Base-by-base conservation (phyloP, 768 basidiomycete species). In the Hygrocybe punicea region DNA sequence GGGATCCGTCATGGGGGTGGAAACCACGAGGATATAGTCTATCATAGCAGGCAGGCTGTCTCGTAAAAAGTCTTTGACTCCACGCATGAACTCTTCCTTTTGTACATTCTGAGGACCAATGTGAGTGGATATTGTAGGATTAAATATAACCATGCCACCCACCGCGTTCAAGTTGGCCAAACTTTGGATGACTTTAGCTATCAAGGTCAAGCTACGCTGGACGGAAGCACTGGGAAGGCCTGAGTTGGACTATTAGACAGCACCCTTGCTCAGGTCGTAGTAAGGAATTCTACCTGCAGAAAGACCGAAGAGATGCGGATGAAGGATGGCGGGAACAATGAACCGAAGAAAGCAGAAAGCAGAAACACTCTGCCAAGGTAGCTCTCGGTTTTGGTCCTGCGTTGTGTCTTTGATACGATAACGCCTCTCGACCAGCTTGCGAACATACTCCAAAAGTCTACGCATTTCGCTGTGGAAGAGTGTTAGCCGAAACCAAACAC, bases 301-400 rank as follows among this genome's bases (percentile, higher is more conserved):
- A 51, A 95, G 75, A 23, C 89, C 86, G 65, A 91, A 94, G 4
- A 92, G 72, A 69, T 93, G 89, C 1, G 93, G 93, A 67, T 91
- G 83, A n/a, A 94, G 78, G 56, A 95, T 89, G 21, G 89, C 93
- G 34, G 93, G 93, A 23, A 91, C 89, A 58, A 95, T 87, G 69
- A 94, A 93, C 40, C 93, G 83, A 42, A 95, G 79, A 71, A 94
- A 95, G 67, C 89, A 84, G 67, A 95, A 94, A 1, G 93, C 92
- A 35, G 89, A 91, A 42, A 95, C 89, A 63, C 87, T 85, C 67
- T 93, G 91, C 80, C 83, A 85, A 34, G 84, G 88, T 33, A 91
- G 72, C 33, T 87, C 78, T 39, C 70, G 72, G 58, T 78, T 80
- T 24, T 75, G 74, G 13, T 78, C 79, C 7, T 78, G 73, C 9